A percentile compares a stretch with the other conserved stretches of the same genome.
Evolutionary conservation across 257 asterid genomes (phyloP).

Genomic region (Penstemon eatonii): DNA sequence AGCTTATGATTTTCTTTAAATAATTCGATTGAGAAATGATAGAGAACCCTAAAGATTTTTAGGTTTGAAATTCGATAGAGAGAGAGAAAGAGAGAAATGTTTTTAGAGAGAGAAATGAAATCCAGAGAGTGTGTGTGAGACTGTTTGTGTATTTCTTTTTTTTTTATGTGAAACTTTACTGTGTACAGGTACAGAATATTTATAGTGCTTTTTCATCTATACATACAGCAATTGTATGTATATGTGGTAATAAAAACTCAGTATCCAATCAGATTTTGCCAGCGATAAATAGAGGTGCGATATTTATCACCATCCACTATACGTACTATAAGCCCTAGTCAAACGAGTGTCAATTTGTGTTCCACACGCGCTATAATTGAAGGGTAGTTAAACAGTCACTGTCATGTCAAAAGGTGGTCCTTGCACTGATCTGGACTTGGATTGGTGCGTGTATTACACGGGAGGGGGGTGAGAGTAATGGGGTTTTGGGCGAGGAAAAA

Average conservation of each 20-base stretch:
- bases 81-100: conserved; percentile 31
- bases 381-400: conserved; percentile 23
- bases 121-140: conserved; percentile 20
- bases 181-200: conserved; percentile 29
- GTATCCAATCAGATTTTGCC: conserved; percentile 36
- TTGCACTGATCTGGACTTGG: conserved; percentile 15
- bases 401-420: conserved; percentile 37
- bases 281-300: conserved; percentile 36
- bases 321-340: conserved; percentile 43
- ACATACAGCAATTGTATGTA: conserved; percentile 20
- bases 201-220: conserved; percentile 19
- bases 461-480: background rate
- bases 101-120: conserved; percentile 38
- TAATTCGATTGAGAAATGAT: conserved; percentile 28
- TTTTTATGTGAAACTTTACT: conserved; percentile 8
- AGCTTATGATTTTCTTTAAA: background rate
- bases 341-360: conserved; percentile 28
- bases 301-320: conserved; percentile 44
- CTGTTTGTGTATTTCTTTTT: conserved; percentile 2
- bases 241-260: conserved; percentile 1
- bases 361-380: conserved; percentile 28
- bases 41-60: conserved; percentile 35
- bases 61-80: conserved; percentile 48
- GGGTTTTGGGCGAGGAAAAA: conserved; percentile 5
- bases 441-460: conserved; percentile 35